Percentiles rank a stretch among this genome's conserved stretches.
phyloP scores from a whole-genome alignment of 2,329 filamentous ascomycete genomes.

The Colletotrichum limetticola region DNA sequence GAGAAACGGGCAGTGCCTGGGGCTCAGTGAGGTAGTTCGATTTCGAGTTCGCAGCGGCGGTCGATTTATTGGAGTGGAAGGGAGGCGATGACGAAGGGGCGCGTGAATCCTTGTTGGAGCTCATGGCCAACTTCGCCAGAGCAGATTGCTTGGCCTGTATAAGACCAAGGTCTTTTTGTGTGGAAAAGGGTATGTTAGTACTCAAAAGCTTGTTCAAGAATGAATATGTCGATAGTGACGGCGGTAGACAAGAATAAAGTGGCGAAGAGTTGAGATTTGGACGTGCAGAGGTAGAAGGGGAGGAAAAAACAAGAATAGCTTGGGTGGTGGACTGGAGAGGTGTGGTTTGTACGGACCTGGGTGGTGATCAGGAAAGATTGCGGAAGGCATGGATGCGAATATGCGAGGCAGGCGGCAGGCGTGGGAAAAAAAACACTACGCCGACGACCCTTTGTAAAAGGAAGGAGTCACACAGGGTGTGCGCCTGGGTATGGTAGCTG shows the following conservation, averaged over 20 bases:
- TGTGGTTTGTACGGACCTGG: constrained; percentile 29
- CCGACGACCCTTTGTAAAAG: constrained; percentile 20
- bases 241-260: background rate
- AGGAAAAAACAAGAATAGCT: background rate
- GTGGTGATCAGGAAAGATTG: constrained; percentile 23
- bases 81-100: constrained; percentile 42
- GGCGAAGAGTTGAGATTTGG: background rate
- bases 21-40: constrained; percentile 27
- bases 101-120: constrained; percentile 42
- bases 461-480: constrained; percentile 26
- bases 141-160: constrained; percentile 52
- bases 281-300: background rate
- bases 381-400: constrained; percentile 33
- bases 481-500: constrained; percentile 2
- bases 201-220: background rate
- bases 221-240: background rate
- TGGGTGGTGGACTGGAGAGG: background rate
- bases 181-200: constrained; percentile 20
- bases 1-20: constrained; percentile 41
- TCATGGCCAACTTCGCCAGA: constrained; percentile 58
- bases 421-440: constrained; percentile 1
- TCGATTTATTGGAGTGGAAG: constrained; percentile 36
- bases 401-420: background rate
- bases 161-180: constrained; percentile 37
- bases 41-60: background rate